Evolutionary conservation across 306 rosid genomes (phyloP).

Genomic region (Medicago arabica): DNA sequence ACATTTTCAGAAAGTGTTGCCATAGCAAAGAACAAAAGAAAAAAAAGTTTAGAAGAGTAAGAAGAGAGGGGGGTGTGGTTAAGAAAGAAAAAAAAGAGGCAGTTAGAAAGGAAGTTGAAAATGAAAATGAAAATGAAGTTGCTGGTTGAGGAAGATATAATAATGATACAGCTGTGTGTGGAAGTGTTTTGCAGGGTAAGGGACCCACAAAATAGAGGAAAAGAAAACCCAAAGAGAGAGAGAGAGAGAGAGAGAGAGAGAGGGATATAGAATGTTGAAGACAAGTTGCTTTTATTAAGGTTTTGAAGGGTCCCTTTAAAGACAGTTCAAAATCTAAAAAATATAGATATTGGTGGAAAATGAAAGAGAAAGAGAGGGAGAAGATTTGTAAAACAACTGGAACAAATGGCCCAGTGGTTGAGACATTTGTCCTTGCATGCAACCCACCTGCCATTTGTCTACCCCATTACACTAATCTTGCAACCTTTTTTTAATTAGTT

Average conservation of each 20-base stretch:
- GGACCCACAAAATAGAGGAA: slow-evolving; percentile 48
- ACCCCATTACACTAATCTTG: background rate
- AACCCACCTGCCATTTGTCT: slow-evolving; percentile 56
- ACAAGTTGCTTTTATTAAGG: slow-evolving; percentile 88
- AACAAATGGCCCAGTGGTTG: slow-evolving; percentile 58
- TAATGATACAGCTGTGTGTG: slow-evolving; percentile 52
- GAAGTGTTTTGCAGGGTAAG: slow-evolving; percentile 48
- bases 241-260: slow-evolving; percentile 23
- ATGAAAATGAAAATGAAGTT: slow-evolving; percentile 11
- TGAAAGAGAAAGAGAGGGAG: background rate
- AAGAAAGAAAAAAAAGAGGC: background rate
- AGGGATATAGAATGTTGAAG: slow-evolving; percentile 62
- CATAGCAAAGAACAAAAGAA: slow-evolving; percentile 31
- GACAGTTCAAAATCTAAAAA: slow-evolving; percentile 51
- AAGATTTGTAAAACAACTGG: slow-evolving; percentile 50
- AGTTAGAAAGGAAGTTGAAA: slow-evolving; percentile 37
- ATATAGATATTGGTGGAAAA: background rate
- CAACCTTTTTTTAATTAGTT: background rate
- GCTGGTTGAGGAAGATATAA: slow-evolving; percentile 67
- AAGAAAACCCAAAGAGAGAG: slow-evolving; percentile 10
- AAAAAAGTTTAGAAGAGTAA: background rate
- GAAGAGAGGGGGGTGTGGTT: background rate
- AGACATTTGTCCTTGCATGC: slow-evolving; percentile 66
- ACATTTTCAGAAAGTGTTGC: slow-evolving; percentile 42
- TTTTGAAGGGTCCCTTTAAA: slow-evolving; percentile 57